Evolutionary conservation across 148 eudicot species (phyloP).

Genomic region (Arbutus unedo): DNA sequence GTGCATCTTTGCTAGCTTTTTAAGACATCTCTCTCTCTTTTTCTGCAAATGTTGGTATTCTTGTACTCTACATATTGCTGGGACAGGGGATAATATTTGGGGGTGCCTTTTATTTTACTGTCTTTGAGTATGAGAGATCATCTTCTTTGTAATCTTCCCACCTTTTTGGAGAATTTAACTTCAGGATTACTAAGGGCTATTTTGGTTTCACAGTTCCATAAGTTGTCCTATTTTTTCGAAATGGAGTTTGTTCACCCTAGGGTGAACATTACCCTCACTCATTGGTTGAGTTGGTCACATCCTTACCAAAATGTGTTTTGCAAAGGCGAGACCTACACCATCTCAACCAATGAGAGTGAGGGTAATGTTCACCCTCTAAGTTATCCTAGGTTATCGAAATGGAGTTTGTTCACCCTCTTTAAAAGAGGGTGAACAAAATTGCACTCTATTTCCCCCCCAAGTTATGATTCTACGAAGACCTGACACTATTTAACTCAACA

Average conservation of each 20-base stretch:
- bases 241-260: too few relatives aligned
- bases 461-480: neutral
- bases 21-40: neutral
- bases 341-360: too few relatives aligned
- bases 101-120: neutral
- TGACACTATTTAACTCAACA: slow-evolving; percentile 31
- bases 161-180: neutral
- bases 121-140: neutral
- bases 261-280: too few relatives aligned
- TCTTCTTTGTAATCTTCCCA: neutral
- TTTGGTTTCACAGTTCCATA: slow-evolving; percentile 4
- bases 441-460: too few relatives aligned
- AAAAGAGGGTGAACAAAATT: too few relatives aligned
- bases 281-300: too few relatives aligned
- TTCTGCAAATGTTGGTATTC: neutral
- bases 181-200: neutral
- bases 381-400: too few relatives aligned
- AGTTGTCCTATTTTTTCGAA: neutral
- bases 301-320: too few relatives aligned
- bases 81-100: neutral
- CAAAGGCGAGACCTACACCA: too few relatives aligned
- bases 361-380: too few relatives aligned
- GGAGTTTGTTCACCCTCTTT: too few relatives aligned
- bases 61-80: neutral
- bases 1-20: slow-evolving; percentile 4